A percentile compares a stretch with the other conserved stretches of the same genome.
phyloP scores from a whole-genome alignment of 257 asterid genomes.

The Eucommia ulmoides region DNA sequence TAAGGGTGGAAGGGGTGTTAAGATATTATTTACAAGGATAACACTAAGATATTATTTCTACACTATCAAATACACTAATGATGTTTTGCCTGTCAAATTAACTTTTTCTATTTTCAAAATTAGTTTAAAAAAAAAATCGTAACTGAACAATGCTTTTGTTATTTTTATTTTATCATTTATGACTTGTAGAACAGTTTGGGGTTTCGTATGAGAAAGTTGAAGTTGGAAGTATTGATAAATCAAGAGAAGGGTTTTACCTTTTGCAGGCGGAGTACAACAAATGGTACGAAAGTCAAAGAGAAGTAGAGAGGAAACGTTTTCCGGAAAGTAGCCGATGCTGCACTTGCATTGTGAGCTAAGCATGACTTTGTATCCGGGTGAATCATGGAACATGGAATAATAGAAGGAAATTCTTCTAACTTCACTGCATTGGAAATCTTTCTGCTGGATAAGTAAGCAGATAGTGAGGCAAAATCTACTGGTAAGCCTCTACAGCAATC shows the following conservation, averaged over 20 bases:
- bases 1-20: too few relatives aligned
- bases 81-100: too few relatives aligned
- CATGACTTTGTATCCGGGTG: constrained; percentile 83
- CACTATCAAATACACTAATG: neutral
- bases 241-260: constrained; percentile 44
- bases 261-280: constrained; percentile 84
- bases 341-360: constrained; percentile 70
- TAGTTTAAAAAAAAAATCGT: neutral
- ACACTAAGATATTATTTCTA: neutral
- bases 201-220: too few relatives aligned
- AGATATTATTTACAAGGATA: neutral
- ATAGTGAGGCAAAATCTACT: constrained; percentile 55
- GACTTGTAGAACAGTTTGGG: too few relatives aligned
- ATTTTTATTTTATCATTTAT: too few relatives aligned
- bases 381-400: constrained; percentile 81
- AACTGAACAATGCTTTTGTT: too few relatives aligned
- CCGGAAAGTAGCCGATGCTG: constrained; percentile 71
- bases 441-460: constrained; percentile 47
- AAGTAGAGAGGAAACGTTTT: constrained; percentile 95
- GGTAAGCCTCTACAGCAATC: constrained; percentile 94
- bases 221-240: too few relatives aligned
- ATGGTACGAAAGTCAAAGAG: constrained; percentile 95
- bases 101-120: neutral
- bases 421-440: constrained; percentile 34
- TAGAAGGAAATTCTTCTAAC: constrained; percentile 62